Evolutionary conservation across 116 monocot genomes (phyloP).

Genomic region (Cymodocea nodosa): DNA sequence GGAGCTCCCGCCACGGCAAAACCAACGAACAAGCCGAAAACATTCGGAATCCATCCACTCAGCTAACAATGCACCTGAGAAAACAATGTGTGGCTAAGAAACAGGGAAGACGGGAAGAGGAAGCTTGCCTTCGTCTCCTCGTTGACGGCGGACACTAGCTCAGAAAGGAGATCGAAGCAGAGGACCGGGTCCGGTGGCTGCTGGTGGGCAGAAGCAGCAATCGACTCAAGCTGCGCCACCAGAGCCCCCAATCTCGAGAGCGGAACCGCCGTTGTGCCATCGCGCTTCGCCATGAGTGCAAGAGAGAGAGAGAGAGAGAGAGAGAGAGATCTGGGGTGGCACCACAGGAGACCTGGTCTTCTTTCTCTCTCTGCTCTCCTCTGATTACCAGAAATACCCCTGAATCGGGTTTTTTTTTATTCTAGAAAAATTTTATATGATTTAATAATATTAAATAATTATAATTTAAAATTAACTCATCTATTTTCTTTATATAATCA

Average conservation of each 20-base stretch:
- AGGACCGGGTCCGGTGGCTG: constrained; percentile 78
- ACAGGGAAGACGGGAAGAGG: not conserved
- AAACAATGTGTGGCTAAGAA: not conserved
- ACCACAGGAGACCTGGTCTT: not conserved
- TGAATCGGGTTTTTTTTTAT: too few relatives aligned
- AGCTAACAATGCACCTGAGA: not conserved
- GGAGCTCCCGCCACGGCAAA: too few relatives aligned
- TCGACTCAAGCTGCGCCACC: constrained; percentile 91
- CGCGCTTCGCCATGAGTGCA: constrained; percentile 47
- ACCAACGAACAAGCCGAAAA: too few relatives aligned
- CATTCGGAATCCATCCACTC: too few relatives aligned
- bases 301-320: constrained; percentile 2
- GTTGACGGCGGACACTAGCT: constrained; percentile 66
- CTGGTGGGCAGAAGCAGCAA: constrained; percentile 64
- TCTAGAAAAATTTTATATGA: too few relatives aligned
- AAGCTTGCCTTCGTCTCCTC: constrained; percentile 60
- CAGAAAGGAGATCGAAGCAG: constrained; percentile 96
- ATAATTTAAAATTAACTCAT: too few relatives aligned
- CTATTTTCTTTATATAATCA: too few relatives aligned
- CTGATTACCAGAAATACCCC: too few relatives aligned
- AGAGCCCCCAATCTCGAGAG: constrained; percentile 84
- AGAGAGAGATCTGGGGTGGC: constrained; percentile 4
- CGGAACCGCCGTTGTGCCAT: constrained; percentile 20
- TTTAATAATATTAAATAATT: too few relatives aligned
- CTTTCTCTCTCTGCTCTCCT: too few relatives aligned